Percentiles rank a stretch among this genome's conserved stretches.
These are phyloP conservation scores for Aspergillus asperescens DNA, from an alignment of 495 filamentous ascomycete genomes.

Conservation along the genomic window DNA sequence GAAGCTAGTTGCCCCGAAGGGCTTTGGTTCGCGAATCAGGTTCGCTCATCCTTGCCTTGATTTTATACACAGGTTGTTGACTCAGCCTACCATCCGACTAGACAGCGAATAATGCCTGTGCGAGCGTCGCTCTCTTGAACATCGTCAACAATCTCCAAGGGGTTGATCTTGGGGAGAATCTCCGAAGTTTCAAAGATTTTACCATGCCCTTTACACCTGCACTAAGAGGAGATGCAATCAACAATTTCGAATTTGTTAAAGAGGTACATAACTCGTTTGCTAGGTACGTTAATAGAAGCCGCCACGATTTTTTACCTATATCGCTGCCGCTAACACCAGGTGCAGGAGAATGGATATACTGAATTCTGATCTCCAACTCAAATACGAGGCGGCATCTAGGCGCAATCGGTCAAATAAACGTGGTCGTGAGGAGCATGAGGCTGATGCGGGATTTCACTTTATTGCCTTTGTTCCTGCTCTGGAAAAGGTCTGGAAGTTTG, in stretches of 20 bases:
- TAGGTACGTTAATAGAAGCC: slow-evolving; percentile 45
- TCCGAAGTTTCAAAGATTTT: slow-evolving; percentile 65
- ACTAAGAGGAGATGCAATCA: slow-evolving; percentile 67
- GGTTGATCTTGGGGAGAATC: slow-evolving; percentile 59
- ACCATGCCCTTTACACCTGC: slow-evolving; percentile 64
- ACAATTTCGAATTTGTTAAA: slow-evolving; percentile 70
- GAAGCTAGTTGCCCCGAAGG: slow-evolving; percentile 57
- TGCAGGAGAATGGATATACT: slow-evolving; percentile 70
- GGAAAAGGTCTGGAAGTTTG: slow-evolving; percentile 78
- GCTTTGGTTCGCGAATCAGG: slow-evolving; percentile 95
- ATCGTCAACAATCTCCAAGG: slow-evolving; percentile 77
- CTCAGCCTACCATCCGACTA: slow-evolving; percentile 24
- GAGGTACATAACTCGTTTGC: slow-evolving; percentile 82
- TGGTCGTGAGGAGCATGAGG: slow-evolving; percentile 35
- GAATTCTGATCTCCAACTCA: slow-evolving; percentile 64
- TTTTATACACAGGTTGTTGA: slow-evolving; percentile 4
- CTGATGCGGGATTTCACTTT: slow-evolving; percentile 69
- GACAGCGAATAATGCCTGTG: slow-evolving; percentile 79
- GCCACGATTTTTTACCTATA: not conserved
- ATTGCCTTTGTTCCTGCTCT: slow-evolving; percentile 80
- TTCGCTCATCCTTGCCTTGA: slow-evolving; percentile 24
- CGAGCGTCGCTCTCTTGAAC: slow-evolving; percentile 81
- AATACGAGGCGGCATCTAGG: slow-evolving; percentile 51
- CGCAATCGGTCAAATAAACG: slow-evolving; percentile 36
- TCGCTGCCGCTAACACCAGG: not conserved